phyloP scores from a whole-genome alignment of 306 rosid species.

The Dalbergia cochinchinensis region DNA sequence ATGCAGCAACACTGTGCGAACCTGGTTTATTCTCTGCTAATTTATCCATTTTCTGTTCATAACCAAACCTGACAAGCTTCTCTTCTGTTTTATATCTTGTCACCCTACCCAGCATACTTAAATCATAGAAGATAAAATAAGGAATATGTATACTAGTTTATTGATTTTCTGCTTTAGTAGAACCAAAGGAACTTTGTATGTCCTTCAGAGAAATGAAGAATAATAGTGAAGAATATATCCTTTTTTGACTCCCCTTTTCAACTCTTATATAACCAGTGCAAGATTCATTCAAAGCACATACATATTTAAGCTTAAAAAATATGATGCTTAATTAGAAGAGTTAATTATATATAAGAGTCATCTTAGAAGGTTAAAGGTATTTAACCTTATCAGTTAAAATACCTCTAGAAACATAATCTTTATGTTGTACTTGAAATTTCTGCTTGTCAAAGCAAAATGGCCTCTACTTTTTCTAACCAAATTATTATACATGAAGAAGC shows the following conservation, averaged over 20 bases:
- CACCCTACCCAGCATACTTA: neutral
- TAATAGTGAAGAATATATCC: too few relatives aligned
- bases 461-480: conserved; percentile 45
- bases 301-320: neutral
- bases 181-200: neutral
- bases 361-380: conserved; percentile 17
- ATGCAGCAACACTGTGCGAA: too few relatives aligned
- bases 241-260: too few relatives aligned
- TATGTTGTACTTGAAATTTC: conserved; percentile 49
- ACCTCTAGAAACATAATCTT: conserved; percentile 6
- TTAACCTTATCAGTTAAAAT: conserved; percentile 17
- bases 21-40: too few relatives aligned
- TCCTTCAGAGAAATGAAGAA: too few relatives aligned
- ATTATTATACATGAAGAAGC: conserved; percentile 49
- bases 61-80: too few relatives aligned
- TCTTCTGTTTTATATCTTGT: neutral
- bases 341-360: neutral
- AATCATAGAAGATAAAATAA: neutral
- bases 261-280: too few relatives aligned
- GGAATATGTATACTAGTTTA: neutral
- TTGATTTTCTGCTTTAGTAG: neutral
- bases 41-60: too few relatives aligned
- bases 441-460: conserved; percentile 55
- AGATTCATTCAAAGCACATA: too few relatives aligned
- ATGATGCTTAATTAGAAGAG: neutral